Evolutionary conservation across 345 rosid genomes (phyloP).

Genomic region (Atalantia buxifolia): DNA sequence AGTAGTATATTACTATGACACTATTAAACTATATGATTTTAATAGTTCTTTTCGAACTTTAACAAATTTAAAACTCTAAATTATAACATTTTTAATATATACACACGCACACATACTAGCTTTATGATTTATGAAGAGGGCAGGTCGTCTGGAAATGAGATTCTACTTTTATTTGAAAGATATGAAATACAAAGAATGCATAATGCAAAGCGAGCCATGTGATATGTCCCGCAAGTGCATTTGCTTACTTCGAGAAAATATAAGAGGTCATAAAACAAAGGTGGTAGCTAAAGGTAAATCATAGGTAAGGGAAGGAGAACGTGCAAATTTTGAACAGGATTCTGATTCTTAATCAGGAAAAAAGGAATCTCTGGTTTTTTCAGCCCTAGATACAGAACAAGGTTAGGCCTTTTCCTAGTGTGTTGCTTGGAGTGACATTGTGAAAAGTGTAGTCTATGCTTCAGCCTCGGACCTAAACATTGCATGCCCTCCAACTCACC

Average conservation of each 20-base stretch:
- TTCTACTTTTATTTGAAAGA: too few species aligned
- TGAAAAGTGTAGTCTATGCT: not conserved
- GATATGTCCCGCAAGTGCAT: not conserved
- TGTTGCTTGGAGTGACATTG: not conserved
- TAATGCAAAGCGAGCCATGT: not conserved
- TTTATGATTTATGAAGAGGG: too few species aligned
- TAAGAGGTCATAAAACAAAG: not conserved
- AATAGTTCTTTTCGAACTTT: too few species aligned
- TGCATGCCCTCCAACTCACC: not conserved
- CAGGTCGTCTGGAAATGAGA: too few species aligned
- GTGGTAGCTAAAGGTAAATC: not conserved
- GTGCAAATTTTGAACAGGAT: conserved; percentile 1
- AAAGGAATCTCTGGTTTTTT: not conserved
- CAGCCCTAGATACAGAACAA: not conserved
- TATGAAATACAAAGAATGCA: too few species aligned
- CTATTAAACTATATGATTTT: too few species aligned
- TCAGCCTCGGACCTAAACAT: not conserved
- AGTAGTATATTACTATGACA: too few species aligned
- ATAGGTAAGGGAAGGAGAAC: not conserved
- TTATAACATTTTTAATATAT: too few species aligned
- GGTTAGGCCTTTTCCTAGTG: not conserved
- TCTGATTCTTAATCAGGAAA: not conserved
- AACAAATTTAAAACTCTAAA: too few species aligned
- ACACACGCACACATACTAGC: too few species aligned
- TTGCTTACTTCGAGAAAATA: not conserved